These are phyloP conservation scores for Heliamphora pulchella DNA, from an alignment of 179 eudicot species.

Conservation along the genomic window DNA sequence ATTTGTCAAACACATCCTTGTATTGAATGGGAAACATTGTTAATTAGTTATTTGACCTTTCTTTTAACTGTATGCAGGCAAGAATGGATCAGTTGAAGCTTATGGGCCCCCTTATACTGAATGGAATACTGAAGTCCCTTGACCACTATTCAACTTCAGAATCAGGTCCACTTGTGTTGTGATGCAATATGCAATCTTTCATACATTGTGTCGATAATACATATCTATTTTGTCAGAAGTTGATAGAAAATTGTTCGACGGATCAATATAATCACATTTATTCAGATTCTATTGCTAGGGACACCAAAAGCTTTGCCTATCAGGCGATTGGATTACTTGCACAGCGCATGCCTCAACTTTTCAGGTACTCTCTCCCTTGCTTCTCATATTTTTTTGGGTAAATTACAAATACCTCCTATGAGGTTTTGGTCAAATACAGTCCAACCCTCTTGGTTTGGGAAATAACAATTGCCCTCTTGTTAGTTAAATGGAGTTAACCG, in stretches of 20 bases:
- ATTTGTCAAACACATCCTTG: neutral
- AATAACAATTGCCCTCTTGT: no score
- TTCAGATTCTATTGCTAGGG: slow-evolving; percentile 69
- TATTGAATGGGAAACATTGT: neutral
- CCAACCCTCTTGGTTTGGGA: no score
- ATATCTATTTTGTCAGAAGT: slow-evolving; percentile 7
- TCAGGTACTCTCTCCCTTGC: slow-evolving; percentile 42
- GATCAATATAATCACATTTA: slow-evolving; percentile 7
- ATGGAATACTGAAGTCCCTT: slow-evolving; percentile 78
- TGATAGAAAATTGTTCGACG: neutral
- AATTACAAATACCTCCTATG: no score
- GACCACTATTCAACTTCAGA: slow-evolving; percentile 52
- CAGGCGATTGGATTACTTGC: slow-evolving; percentile 92
- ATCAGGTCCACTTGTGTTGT: slow-evolving; percentile 41
- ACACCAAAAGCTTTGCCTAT: slow-evolving; percentile 78
- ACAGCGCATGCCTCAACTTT: slow-evolving; percentile 91
- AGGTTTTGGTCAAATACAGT: no score
- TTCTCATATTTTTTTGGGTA: neutral
- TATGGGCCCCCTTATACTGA: slow-evolving; percentile 86
- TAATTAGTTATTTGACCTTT: neutral
- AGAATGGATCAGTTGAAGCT: slow-evolving; percentile 77
- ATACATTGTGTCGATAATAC: neutral
- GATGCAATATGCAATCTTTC: slow-evolving; percentile 8
- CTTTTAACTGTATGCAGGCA: slow-evolving; percentile 43
- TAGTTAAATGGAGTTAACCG: no score